A percentile compares a stretch with the other conserved stretches of the same genome.
Evolutionary conservation across 2,329 filamentous ascomycete species (phyloP).

Genomic region (Neodidymelliopsis sp.): DNA sequence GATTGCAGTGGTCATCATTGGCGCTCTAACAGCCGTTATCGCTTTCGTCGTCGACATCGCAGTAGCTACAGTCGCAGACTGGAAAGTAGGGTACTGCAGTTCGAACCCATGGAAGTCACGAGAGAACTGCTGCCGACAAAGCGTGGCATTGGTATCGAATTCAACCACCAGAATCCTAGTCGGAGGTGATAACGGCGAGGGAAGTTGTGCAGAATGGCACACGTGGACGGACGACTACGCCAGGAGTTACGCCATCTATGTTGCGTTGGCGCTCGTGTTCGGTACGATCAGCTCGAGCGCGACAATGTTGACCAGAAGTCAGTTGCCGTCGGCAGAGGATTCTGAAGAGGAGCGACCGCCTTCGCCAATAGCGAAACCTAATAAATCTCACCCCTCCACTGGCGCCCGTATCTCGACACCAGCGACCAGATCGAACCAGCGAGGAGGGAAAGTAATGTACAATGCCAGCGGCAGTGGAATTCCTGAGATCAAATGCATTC

Average conservation of each 20-base stretch:
- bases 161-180: background rate
- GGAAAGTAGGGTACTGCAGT: constrained; percentile 65
- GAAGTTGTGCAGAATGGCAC: constrained; percentile 52
- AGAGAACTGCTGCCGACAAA: constrained; percentile 58
- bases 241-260: constrained; percentile 57
- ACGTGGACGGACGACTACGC: constrained; percentile 55
- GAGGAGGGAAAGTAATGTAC: constrained; percentile 61
- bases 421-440: constrained; percentile 19
- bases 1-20: constrained; percentile 63
- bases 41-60: constrained; percentile 64
- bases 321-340: constrained; percentile 55
- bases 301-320: constrained; percentile 60
- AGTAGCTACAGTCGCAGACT: constrained; percentile 63
- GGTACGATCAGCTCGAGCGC: constrained; percentile 58
- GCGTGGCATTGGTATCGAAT: background rate
- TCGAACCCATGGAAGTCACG: constrained; percentile 55
- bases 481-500: constrained; percentile 68
- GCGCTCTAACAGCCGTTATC: constrained; percentile 62
- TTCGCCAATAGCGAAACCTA: constrained; percentile 7
- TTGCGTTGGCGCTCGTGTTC: constrained; percentile 58
- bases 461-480: constrained; percentile 67
- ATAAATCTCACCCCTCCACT: constrained; percentile 1
- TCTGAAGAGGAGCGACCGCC: constrained; percentile 18
- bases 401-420: constrained; percentile 1
- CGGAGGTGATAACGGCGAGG: constrained; percentile 27